Evolutionary conservation across 805 yeast genomes (phyloP), one percentile per base, ranked within the genome.

Genomic region (Nakazawaea wyomingensis): DNA sequence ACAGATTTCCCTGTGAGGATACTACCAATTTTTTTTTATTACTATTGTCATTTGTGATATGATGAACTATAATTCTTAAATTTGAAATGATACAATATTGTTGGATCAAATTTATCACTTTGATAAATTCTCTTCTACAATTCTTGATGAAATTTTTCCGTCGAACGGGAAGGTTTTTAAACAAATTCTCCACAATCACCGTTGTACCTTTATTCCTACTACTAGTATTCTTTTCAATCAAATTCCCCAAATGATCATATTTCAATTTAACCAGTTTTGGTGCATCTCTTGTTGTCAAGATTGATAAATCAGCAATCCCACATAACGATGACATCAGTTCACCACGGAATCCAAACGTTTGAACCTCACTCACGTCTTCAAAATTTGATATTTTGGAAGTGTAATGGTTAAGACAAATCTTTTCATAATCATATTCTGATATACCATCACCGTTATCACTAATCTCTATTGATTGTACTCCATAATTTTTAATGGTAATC

Each of bases 101-200:
- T 51, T 79, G 93, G 2, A 93, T 51, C 32, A 83, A 54, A 0
- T 65, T 56, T 3, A 91, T 54, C n/a, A 86, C 70, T 53, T 81
- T 84, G 36, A 78, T 69, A 61, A 82, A 88, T 56, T 89, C 96
- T 45, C 80, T 71, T 54, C 78, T 85, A 30, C 65, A 54, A 50
- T 84, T 82, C 54, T 80, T 85, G 16, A 67, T 70, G 39, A 90
- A 73, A 50, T 85, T 89, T 53, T 80, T 82, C 38, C 78, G 69
- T 46, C 99, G 68, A 6, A 95, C 99, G 0, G 98, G 98, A 41
- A 90, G 61, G 39, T 65, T 71, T 8, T 71, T 59, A 55, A 93
- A 93, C 9, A 93, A 52, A 32, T 78, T 69, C 1, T 74, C 52
- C 4, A 93, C 66, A 0, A 53, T 54, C 0, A 88, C 74, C 0